Percentiles rank a stretch among this genome's conserved stretches.
These are phyloP conservation scores for Cladosporium sp. DNA, from an alignment of 2,329 filamentous ascomycete species.

Conservation along the genomic window DNA sequence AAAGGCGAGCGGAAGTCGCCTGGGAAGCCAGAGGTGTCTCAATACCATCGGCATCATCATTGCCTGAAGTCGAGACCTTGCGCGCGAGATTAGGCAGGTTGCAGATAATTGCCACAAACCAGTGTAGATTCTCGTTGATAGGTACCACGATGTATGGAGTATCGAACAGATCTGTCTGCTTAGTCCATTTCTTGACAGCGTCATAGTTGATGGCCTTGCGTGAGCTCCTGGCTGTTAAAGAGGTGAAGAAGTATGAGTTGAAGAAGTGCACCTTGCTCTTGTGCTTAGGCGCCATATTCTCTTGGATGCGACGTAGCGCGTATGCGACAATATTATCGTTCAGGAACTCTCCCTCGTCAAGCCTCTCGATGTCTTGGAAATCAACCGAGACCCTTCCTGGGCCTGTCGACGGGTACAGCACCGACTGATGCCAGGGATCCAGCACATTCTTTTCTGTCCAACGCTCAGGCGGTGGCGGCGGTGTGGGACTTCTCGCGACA, in stretches of 20 bases:
- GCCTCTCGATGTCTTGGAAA: slow-evolving; percentile 66
- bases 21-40: slow-evolving; percentile 14
- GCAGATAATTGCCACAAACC: slow-evolving; percentile 94
- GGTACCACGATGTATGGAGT: slow-evolving; percentile 90
- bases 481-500: slow-evolving; percentile 4
- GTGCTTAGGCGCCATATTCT: slow-evolving; percentile 30
- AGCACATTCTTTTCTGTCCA: slow-evolving; percentile 24
- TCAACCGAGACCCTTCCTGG: slow-evolving; percentile 63
- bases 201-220: slow-evolving; percentile 69
- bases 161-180: slow-evolving; percentile 74
- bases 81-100: slow-evolving; percentile 66
- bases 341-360: slow-evolving; percentile 80
- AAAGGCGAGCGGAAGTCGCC: neutral
- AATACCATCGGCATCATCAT: slow-evolving; percentile 8
- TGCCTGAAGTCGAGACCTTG: slow-evolving; percentile 17
- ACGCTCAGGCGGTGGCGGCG: slow-evolving; percentile 14
- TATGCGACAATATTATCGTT: slow-evolving; percentile 93
- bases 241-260: slow-evolving; percentile 87
- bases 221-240: slow-evolving; percentile 57
- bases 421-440: slow-evolving; percentile 38
- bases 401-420: slow-evolving; percentile 58
- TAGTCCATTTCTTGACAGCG: slow-evolving; percentile 82
- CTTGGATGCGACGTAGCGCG: slow-evolving; percentile 58
- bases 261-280: slow-evolving; percentile 72
- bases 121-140: slow-evolving; percentile 80